These are phyloP conservation scores for Aspergillus puulaauensis DNA, from an alignment of 2,329 filamentous ascomycete genomes.

Conservation along the genomic window DNA sequence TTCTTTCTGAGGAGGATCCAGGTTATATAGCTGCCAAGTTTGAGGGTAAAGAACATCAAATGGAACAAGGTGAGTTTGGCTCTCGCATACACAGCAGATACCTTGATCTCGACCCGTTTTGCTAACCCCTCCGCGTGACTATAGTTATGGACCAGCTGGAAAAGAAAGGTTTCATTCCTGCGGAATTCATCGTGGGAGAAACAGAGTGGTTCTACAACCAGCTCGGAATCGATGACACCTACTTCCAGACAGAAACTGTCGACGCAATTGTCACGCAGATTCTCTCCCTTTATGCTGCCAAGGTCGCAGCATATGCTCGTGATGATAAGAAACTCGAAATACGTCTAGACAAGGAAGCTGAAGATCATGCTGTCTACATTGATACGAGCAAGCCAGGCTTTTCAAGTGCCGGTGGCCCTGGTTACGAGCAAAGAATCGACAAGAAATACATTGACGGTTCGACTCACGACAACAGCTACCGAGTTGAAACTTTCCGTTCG, in stretches of 20 bases:
- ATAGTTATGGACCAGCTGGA: slow-evolving; percentile 78
- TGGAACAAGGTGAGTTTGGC: slow-evolving; percentile 67
- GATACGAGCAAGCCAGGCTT: slow-evolving; percentile 91
- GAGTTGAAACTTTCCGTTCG: slow-evolving; percentile 96
- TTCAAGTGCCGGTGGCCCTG: slow-evolving; percentile 73
- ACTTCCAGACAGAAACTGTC: slow-evolving; percentile 87
- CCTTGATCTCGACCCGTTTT: not conserved
- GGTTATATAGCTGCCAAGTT: slow-evolving; percentile 96
- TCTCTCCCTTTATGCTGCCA: slow-evolving; percentile 93
- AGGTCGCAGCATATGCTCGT: slow-evolving; percentile 88
- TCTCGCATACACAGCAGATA: not conserved
- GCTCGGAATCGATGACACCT: slow-evolving; percentile 96
- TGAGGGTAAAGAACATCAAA: slow-evolving; percentile 87
- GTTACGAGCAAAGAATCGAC: slow-evolving; percentile 91
- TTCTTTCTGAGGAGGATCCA: slow-evolving; percentile 83
- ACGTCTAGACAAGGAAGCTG: slow-evolving; percentile 88
- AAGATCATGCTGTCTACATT: slow-evolving; percentile 96
- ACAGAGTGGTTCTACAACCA: slow-evolving; percentile 97
- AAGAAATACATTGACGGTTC: slow-evolving; percentile 89
- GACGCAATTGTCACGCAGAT: slow-evolving; percentile 91
- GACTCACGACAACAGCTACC: slow-evolving; percentile 71
- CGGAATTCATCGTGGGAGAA: slow-evolving; percentile 77
- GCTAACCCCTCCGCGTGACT: not conserved
- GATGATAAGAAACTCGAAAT: slow-evolving; percentile 95
- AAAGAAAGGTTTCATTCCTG: slow-evolving; percentile 81